Base-by-base conservation (phyloP, 441 rosid genomes). In the Adansonia gregorii region DNA sequence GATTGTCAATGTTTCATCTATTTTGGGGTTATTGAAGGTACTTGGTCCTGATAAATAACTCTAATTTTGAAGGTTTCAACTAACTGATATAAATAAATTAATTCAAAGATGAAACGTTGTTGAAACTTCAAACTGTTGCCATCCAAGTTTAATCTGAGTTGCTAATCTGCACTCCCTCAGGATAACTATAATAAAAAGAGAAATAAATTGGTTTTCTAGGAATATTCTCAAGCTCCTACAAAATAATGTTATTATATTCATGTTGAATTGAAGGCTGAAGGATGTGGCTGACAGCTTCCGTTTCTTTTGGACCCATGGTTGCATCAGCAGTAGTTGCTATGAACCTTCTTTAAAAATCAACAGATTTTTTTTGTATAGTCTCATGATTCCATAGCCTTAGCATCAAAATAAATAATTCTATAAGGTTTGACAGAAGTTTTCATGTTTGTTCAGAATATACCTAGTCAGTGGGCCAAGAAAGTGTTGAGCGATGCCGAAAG, bases 401-500 rank as follows among this genome's bases (percentile, higher is more conserved):
- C 55, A 52, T 15, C 22, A 17, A 22, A 43, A 2, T 9, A 4
- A 67, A 43, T 10, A 19, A 43, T 39, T 10, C 66, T 61, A 6
- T 0, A 1, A 61, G 66, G 41, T 63, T 31, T 31, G 22, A 8
- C 9, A 64, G 46, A 41, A 8, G 5, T 8, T 41, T 24, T 66
- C 41, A 69, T 73, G 39, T 15, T 15, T 4, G 41, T 56, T 4
- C 83, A 89, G 92, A 20, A 65, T 46, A 79, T 89, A 63, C 76
- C 83, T 6, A 83, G 59, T 46, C 86, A 84, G 81, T 82, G 89
- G 88, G 88, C 88, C 1, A 89, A 75, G 74, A 79, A 73, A 60
- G 83, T 86, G 76, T 19, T 88, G 69, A 82, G 82, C 59, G 84
- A 92, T 76, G 82, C 56, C 15, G 87, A 92, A 73, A 86, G 78